These are phyloP conservation scores for Coemansia erecta DNA, from an alignment of 192 early-diverging fungal genomes.

Conservation along the genomic window DNA sequence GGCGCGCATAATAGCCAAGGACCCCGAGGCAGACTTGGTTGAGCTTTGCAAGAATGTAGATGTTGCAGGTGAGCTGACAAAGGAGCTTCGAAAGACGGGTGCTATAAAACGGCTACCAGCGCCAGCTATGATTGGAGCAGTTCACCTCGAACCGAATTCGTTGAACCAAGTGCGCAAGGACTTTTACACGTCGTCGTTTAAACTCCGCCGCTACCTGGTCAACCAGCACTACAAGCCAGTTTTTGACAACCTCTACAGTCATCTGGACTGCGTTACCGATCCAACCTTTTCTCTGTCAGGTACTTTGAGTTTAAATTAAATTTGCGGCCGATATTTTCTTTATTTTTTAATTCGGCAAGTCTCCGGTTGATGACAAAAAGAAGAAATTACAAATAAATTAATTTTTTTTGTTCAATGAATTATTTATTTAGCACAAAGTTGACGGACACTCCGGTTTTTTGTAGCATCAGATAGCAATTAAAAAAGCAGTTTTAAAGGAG, in stretches of 20 bases:
- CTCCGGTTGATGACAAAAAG: too few relatives aligned
- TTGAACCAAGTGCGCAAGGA: slow-evolving; percentile 68
- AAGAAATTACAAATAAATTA: too few relatives aligned
- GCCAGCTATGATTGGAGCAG: slow-evolving; percentile 65
- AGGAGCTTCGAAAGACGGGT: slow-evolving; percentile 55
- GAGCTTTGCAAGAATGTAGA: slow-evolving; percentile 52
- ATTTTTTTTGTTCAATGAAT: too few relatives aligned
- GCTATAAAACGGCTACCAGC: slow-evolving; percentile 45
- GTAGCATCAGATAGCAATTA: too few relatives aligned
- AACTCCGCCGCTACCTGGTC: slow-evolving; percentile 64
- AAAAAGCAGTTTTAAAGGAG: too few relatives aligned
- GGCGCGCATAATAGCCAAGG: slow-evolving; percentile 47
- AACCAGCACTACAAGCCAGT: slow-evolving; percentile 41
- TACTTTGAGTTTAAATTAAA: too few relatives aligned
- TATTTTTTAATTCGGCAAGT: too few relatives aligned
- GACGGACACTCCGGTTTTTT: too few relatives aligned
- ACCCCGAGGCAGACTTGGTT: slow-evolving; percentile 40
- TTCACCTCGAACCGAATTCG: slow-evolving; percentile 63
- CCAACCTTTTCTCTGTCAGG: slow-evolving; percentile 1
- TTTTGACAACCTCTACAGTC: slow-evolving; percentile 57
- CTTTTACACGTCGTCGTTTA: slow-evolving; percentile 86
- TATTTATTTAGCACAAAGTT: too few relatives aligned
- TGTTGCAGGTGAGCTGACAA: slow-evolving; percentile 58
- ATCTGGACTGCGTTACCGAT: slow-evolving; percentile 50
- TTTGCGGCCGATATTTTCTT: too few relatives aligned